phyloP scores from a whole-genome alignment of 208 protist genomes.

The Blechomonas ayalai region DNA sequence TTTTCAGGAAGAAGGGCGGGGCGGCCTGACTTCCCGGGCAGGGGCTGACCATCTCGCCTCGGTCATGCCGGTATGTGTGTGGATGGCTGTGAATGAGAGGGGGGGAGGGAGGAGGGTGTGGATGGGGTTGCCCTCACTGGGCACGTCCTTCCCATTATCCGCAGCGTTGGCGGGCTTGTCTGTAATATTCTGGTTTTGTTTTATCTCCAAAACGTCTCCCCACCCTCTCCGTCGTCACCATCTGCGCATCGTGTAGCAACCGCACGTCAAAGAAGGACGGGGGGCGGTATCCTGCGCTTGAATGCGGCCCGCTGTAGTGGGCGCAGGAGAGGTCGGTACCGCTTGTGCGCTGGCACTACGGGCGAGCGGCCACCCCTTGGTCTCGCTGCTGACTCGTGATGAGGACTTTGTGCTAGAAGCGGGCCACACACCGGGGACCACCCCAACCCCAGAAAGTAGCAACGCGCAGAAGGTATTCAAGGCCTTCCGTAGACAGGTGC shows the following conservation, averaged over 20 bases:
- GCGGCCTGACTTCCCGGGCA: too few relatives aligned
- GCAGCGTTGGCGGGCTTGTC: too few relatives aligned
- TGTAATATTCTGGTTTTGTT: too few relatives aligned
- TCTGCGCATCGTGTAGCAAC: too few relatives aligned
- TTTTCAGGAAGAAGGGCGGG: too few relatives aligned
- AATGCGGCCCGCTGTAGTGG: constrained; percentile 33
- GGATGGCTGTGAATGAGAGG: not conserved
- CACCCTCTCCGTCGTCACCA: too few relatives aligned
- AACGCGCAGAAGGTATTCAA: not conserved
- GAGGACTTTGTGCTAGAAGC: constrained; percentile 17
- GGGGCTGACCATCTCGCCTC: too few relatives aligned
- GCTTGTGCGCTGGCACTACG: constrained; percentile 63
- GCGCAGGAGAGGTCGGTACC: constrained; percentile 53
- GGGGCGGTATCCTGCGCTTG: too few relatives aligned
- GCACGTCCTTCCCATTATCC: too few relatives aligned
- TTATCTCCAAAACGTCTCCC: too few relatives aligned
- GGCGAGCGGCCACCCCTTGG: constrained; percentile 9
- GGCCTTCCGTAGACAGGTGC: not conserved
- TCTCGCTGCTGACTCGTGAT: constrained; percentile 14
- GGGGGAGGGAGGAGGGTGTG: not conserved
- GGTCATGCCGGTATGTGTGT: too few relatives aligned
- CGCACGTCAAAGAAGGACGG: too few relatives aligned
- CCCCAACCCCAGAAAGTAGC: constrained; percentile 2
- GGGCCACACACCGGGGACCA: constrained; percentile 8
- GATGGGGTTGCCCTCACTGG: constrained; percentile 6